Evolutionary conservation across 306 rosid genomes (phyloP).

Genomic region (Benincasa hispida): DNA sequence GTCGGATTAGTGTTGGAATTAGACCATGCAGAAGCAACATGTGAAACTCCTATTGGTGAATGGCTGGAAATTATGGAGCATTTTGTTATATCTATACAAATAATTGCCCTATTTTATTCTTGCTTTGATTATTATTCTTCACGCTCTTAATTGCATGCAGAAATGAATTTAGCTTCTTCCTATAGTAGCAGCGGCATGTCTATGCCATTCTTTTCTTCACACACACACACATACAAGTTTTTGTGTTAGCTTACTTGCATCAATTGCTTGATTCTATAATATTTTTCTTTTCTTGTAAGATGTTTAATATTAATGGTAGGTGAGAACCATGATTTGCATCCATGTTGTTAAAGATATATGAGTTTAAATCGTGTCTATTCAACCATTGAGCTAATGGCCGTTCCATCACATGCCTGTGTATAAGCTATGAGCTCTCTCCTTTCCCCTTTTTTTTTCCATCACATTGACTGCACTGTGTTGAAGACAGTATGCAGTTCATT

Average conservation of each 20-base stretch:
- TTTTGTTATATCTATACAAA: not conserved
- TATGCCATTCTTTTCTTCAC: not conserved
- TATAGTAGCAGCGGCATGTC: not conserved
- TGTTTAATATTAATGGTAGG: not conserved
- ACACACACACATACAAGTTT: not conserved
- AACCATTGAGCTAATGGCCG: not conserved
- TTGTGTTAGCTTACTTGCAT: not conserved
- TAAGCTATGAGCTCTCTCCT: not conserved
- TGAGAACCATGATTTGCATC: not conserved
- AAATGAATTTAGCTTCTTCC: not conserved
- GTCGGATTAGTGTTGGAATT: not conserved
- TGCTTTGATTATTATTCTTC: not conserved
- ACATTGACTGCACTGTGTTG: not conserved
- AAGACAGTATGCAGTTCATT: not conserved
- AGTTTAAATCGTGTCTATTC: not conserved
- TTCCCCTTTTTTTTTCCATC: not conserved
- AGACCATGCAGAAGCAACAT: not conserved
- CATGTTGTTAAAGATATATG: not conserved
- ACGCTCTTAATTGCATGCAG: not conserved
- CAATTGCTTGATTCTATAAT: not conserved
- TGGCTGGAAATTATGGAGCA: not conserved
- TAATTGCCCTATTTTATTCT: not conserved
- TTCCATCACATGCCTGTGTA: not conserved
- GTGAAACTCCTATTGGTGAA: not conserved
- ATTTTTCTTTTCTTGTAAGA: not conserved